Base-by-base conservation (phyloP, 805 yeast species). In the Pachysolen tannophilus region DNA sequence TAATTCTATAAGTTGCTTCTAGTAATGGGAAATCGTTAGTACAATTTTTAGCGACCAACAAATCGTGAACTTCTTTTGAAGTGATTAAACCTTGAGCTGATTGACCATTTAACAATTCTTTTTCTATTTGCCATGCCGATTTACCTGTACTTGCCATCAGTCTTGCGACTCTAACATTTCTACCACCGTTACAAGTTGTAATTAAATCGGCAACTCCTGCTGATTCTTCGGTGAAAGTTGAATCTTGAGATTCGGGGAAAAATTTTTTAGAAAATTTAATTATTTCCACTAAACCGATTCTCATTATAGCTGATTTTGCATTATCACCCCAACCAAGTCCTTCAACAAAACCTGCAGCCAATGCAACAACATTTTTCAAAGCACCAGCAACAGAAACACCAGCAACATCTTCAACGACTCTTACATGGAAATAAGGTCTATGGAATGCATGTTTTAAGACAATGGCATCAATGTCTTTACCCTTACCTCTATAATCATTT, bases 241-340 rank as follows among this genome's bases (percentile, higher is more conserved):
- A 67, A 20, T 82, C 72, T 42, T 73, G 63, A 47, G 83, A 77
- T 42, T 71, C 75, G 27, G 80, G 88, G 78, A 76, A 92, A 64
- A 84, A 88, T 49, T 68, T 69, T 51, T 75, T 69, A 28, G 95
- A 92, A 60, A 92, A 92, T 55, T 74, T 73, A 58, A 88, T 82
- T 53, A 83, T 85, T 66, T 92, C 98, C 52, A 81, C 72, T 45
- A 92, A 65, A 32, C 98, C 98, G 47, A 90, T 82, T 65, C 98
- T 76, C 88, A 90, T 94, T 50, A 92, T 79, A 29, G 97, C 98
- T 37, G 97, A 82, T 62, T 90, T 87, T 45, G 98, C 97, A 58
- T 92, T 92, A 62, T 87, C 95, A 60, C 98, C 98, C 98, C 98
- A 92, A 44, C 94, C 95, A 44, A 84, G 72, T 49, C 98, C 98